These are phyloP conservation scores for Trametes villosa DNA, from an alignment of 768 basidiomycete genomes.

Conservation along the genomic window DNA sequence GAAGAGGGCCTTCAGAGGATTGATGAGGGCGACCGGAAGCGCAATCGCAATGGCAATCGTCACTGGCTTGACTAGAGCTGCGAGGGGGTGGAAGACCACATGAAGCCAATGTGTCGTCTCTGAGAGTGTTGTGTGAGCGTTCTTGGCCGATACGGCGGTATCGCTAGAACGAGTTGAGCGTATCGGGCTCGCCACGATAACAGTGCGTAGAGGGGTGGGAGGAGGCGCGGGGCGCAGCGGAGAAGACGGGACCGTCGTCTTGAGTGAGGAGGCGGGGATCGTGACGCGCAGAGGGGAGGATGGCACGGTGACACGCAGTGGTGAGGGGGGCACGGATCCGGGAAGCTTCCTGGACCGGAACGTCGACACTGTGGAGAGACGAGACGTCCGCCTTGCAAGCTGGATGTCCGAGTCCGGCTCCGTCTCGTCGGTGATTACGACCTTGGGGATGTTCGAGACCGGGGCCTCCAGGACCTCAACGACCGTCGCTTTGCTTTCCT, in stretches of 20 bases:
- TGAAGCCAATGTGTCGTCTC: not conserved
- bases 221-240: constrained; percentile 1
- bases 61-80: constrained; percentile 41
- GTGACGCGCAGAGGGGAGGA: constrained; percentile 8
- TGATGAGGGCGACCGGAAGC: constrained; percentile 40
- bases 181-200: constrained; percentile 8
- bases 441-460: not conserved
- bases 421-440: constrained; percentile 2
- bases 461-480: constrained; percentile 11
- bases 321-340: constrained; percentile 3
- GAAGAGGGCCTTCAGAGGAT: constrained; percentile 40
- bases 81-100: constrained; percentile 25
- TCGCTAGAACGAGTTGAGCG: constrained; percentile 2
- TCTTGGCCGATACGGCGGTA: not conserved
- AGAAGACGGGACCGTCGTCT: constrained; percentile 11
- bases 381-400: constrained; percentile 32
- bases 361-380: constrained; percentile 21
- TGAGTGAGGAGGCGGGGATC: not conserved
- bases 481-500: constrained; percentile 1
- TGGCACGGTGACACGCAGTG: constrained; percentile 8
- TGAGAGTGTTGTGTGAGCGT: not conserved
- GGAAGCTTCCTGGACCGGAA: constrained; percentile 7
- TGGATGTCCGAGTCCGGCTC: constrained; percentile 32
- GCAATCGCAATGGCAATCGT: constrained; percentile 43
- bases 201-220: not conserved